phyloP scores from a whole-genome alignment of 257 asterid genomes.

The Capsicum baccatum region DNA sequence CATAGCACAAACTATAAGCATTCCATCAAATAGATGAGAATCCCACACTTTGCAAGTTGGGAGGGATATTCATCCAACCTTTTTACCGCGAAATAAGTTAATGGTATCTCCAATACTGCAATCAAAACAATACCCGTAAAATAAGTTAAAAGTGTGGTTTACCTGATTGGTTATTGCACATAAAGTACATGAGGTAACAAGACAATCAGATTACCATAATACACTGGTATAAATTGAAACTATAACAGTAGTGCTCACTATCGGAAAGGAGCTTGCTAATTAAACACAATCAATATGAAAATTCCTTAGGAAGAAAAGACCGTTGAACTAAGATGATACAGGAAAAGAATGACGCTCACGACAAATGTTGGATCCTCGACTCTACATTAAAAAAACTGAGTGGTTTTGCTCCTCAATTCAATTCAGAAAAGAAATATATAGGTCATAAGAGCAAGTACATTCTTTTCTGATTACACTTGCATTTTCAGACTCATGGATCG shows the following conservation, averaged over 20 bases:
- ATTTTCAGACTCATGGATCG: background rate
- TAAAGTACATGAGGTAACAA: constrained; percentile 22
- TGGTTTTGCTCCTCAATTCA: background rate
- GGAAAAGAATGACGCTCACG: background rate
- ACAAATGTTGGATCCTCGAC: background rate
- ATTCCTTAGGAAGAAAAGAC: background rate
- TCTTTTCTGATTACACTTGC: constrained; percentile 17
- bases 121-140: constrained; percentile 5
- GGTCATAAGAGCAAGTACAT: background rate
- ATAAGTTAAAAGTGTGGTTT: constrained; percentile 6
- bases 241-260: background rate
- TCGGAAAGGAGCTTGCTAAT: background rate
- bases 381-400: background rate
- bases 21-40: constrained; percentile 16
- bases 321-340: background rate
- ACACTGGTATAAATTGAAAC: background rate
- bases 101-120: constrained; percentile 13
- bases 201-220: background rate
- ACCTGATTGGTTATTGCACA: constrained; percentile 16
- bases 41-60: constrained; percentile 5
- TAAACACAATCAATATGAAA: constrained; percentile 7
- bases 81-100: background rate
- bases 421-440: background rate
- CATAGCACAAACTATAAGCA: constrained; percentile 27
- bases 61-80: background rate